A percentile compares a stretch with the other conserved stretches of the same genome.
Evolutionary conservation across 2,329 filamentous ascomycete species (phyloP).

Genomic region (Colletotrichum liriopes): DNA sequence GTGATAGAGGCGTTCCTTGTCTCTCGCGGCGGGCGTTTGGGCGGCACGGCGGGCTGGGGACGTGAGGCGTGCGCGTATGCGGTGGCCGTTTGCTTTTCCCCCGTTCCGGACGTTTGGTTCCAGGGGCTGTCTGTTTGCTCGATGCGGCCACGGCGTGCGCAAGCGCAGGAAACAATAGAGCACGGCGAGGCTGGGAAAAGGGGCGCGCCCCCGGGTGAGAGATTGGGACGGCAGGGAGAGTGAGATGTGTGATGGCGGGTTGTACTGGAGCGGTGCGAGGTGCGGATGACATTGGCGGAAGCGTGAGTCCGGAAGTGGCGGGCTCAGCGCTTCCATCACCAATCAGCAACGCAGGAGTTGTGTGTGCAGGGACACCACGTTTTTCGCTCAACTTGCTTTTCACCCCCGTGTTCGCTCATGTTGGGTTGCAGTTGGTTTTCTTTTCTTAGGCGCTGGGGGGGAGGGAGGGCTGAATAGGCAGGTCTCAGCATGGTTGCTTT

Average conservation of each 20-base stretch:
- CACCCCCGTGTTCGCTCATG: neutral
- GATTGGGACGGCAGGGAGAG: neutral
- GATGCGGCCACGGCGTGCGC: neutral
- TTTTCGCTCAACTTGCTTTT: slow-evolving; percentile 2
- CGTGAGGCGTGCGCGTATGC: neutral
- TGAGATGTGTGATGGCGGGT: neutral
- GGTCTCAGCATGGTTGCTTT: neutral
- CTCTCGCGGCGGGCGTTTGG: slow-evolving; percentile 7
- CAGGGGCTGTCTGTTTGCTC: neutral
- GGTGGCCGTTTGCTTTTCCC: slow-evolving; percentile 26
- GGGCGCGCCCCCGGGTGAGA: neutral
- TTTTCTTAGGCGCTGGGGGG: neutral
- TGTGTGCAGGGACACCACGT: slow-evolving; percentile 24
- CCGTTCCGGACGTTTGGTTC: slow-evolving; percentile 1
- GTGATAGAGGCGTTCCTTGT: slow-evolving; percentile 26
- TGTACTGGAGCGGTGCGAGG: neutral
- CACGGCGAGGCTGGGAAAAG: slow-evolving; percentile 29
- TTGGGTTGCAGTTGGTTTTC: neutral
- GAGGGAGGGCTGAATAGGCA: neutral
- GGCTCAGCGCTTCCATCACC: slow-evolving; percentile 27
- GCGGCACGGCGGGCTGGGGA: neutral
- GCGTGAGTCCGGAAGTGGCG: neutral
- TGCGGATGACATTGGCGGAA: slow-evolving; percentile 2
- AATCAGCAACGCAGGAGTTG: slow-evolving; percentile 20
- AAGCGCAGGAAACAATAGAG: neutral